Evolutionary conservation across 2,329 filamentous ascomycete genomes (phyloP), one percentile per base, ranked within the genome.

Genomic region (Stenocarpella maydis): DNA sequence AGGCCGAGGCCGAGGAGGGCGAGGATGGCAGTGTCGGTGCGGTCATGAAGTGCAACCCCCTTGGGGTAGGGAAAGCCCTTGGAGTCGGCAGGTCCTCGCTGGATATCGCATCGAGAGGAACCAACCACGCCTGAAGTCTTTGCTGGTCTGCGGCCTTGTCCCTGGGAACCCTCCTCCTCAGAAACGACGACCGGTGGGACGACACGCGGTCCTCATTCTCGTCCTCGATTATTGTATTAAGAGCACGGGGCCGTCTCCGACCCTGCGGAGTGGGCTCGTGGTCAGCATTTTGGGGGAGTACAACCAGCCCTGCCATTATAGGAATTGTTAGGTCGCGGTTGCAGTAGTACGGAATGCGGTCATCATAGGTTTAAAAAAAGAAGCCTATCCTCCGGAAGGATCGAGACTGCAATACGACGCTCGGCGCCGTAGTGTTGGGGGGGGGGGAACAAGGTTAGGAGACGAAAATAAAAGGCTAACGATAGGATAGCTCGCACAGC

Each of bases 1-100:
- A 71, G 69, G 82, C 82, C 8, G 87, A 86, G 45, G 81, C 80
- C 60, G 85, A 84, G 26, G 87, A 88, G 24, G 88, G 87, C 65
- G 88, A 89, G 64, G 88, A 89, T 43, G 89, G 86, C 68, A 90
- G 83, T 76, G 88, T 85, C 55, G 88, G 87, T 60, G 88, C 89
- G 47, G 89, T 83, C 76, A 91, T 85, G 76, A 89, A 90, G 78
- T 91, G 84, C 74, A 87, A 82, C 70, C 90, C 91, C 75, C 89
- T 85, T n/a, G 91, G 91, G 10, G 91, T 92, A 50, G 91, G 91
- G 76, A 93, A 93, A 77, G 93, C 86, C 74, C 88, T 87, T 17
- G 70, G 70, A 14, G 70, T 71, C 1, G 68, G 63, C 19, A 64
- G 26, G 64, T 69, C 70, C 26, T 71, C 67, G 39, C 63, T 67